These are phyloP conservation scores for Quillaja saponaria DNA, from an alignment of 306 rosid genomes.

Conservation along the genomic window DNA sequence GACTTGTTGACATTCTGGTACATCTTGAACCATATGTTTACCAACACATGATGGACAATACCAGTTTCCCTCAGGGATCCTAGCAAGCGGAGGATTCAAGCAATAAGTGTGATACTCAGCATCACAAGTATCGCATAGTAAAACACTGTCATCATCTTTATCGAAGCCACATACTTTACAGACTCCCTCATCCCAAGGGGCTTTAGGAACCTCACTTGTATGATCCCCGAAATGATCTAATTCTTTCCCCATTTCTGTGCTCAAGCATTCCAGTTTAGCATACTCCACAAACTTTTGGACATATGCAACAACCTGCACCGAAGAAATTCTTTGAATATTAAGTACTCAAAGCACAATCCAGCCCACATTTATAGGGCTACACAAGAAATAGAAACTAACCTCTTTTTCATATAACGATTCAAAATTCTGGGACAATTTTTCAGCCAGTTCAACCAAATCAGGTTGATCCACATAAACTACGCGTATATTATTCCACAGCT, in stretches of 20 bases:
- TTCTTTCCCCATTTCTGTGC: constrained; percentile 66
- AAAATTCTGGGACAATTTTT: constrained; percentile 67
- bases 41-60: constrained; percentile 95
- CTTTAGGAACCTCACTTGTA: constrained; percentile 76
- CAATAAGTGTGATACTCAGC: constrained; percentile 99
- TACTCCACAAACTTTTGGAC: constrained; percentile 58
- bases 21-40: constrained; percentile 56
- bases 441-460: constrained; percentile 87
- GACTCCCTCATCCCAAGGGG: constrained; percentile 99
- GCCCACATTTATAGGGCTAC: constrained; percentile 10
- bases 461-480: constrained; percentile 87
- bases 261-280: constrained; percentile 60
- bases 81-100: constrained; percentile 95
- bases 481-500: constrained; percentile 86
- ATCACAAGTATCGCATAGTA: constrained; percentile 94
- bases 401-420: constrained; percentile 68
- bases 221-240: constrained; percentile 58
- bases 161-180: constrained; percentile 99
- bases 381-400: constrained; percentile 50
- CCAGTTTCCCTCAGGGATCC: constrained; percentile 99
- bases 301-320: constrained; percentile 67
- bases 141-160: constrained; percentile 97
- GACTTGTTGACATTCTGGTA: constrained; percentile 37
- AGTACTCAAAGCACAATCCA: constrained; percentile 19
- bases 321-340: constrained; percentile 20